Base-by-base conservation (phyloP, 495 filamentous ascomycete species). In the Neurospora sp. region DNA sequence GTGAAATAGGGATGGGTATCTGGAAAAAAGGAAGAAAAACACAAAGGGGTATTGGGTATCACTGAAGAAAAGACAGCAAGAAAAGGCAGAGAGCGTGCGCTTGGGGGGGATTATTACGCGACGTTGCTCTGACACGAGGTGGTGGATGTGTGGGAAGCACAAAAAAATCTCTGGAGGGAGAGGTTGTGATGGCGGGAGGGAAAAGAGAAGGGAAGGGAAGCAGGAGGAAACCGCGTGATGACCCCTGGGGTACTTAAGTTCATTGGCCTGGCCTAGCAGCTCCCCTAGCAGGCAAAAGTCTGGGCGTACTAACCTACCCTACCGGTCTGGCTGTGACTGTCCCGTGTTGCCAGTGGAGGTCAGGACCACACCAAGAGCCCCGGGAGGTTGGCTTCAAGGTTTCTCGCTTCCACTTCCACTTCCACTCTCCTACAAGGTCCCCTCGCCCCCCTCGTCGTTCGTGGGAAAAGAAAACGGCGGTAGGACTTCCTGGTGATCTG, bases 1-100 rank as follows among this genome's bases (percentile, higher is more conserved):
- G 68, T 20, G 69, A 69, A 77, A 75, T 65, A 65, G 53, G 73
- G 71, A 65, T 80, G 82, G 82, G 81, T 81, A 83, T 82, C 78
- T 74, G 71, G 79, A 81, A 78, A 78, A 75, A 80, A 79, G 79
- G 79, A 81, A 80, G 79, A 79, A 81, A 73, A 70, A 78, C 76
- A 75, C 71, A 77, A 77, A 76, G 75, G 83, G 83, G 81, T 83
- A 83, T 85, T 74, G 83, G 84, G 84, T 85, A 86, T 85, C 82
- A 84, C 80, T 82, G 77, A 78, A 79, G 79, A 79, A 76, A 84
- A 77, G 75, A 78, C 77, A 79, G 76, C 74, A 79, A 82, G 78
- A 80, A 75, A 80, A 79, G 76, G 38, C 72, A 77, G 70, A 73
- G 75, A 69, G 78, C 77, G 79, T 45, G 71, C 76, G 73, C 71